Evolutionary conservation across 2,329 filamentous ascomycete species (phyloP), one percentile per base, ranked within the genome.

Genomic region (Sporothrix sp.): DNA sequence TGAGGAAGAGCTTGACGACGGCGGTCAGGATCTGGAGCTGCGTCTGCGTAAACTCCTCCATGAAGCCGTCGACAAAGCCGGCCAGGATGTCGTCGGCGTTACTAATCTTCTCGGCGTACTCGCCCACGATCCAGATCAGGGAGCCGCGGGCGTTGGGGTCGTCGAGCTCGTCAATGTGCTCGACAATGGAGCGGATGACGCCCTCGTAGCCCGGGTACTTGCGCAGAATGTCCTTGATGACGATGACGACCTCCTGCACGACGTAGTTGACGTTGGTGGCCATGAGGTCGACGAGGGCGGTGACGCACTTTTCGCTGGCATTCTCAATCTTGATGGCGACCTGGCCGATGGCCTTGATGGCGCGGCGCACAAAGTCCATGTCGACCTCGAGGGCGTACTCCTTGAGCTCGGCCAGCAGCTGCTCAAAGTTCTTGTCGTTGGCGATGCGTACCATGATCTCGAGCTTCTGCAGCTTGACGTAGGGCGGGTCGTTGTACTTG

Each of bases 361-460:
- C 88, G 61, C 93, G 82, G 60, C 89, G 82, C 50, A 96, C 91
- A 65, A 97, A 97, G 66, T 98, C 93, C 90, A 98, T 97, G 62
- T 98, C 93, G 30, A 98, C 91, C 72, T 98, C 93, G 59, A 97
- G 74, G 7, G 93, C 93, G 61, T 98, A 98, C 66, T 98, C 93
- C 68, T 95, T 97, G 63, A 98, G 67, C 66, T 98, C 93, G 10
- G 90, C 86, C 14, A 98, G 73, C 23, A 98, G 75, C 64, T 97
- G 93, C 63, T 98, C 93, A 54, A 91, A 91, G 63, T 97, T 98
- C 64, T 84, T 85, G 59, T 96, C 90, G 69, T 96, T 97, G 54
- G 91, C 88, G 81, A 98, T 97, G 66, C 93, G 84, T 43, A 98
- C 91, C 93, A 98, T 97, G 56, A 97, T 97, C 65, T 98, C 93